Percentiles rank a stretch among this genome's conserved stretches.
Evolutionary conservation across 345 rosid species (phyloP).

Genomic region (Eucalyptus pumila): DNA sequence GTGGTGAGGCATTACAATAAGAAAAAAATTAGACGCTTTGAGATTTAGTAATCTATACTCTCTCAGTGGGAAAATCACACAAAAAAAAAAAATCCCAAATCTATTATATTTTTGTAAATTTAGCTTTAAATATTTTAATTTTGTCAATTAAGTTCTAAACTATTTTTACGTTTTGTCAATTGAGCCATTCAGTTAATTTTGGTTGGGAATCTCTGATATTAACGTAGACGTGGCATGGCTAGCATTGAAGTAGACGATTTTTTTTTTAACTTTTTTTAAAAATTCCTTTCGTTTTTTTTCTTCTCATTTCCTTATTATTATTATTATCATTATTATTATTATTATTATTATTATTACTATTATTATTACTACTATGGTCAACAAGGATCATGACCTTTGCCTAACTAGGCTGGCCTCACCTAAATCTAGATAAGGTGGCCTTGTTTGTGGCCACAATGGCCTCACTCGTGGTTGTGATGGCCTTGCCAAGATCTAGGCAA

Average conservation of each 20-base stretch:
- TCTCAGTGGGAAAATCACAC: neutral
- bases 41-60: neutral
- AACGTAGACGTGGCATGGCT: fast-evolving
- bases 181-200: no score
- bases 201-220: fast-evolving
- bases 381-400: no score
- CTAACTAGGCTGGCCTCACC: neutral
- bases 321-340: no score
- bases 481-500: no score
- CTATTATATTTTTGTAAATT: no score
- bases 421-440: fast-evolving
- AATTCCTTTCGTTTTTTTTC: fast-evolving
- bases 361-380: no score
- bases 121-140: no score
- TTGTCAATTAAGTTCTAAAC: fast-evolving
- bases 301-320: fast-evolving
- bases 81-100: no score
- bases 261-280: no score
- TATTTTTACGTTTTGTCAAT: no score
- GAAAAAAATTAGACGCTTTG: neutral
- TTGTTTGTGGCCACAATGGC: no score
- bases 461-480: no score
- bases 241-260: neutral
- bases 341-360: fast-evolving
- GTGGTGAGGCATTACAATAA: neutral